Conservation (phyloP, 805 yeast genomes). For the Torulaspora microellipsoides region DNA sequence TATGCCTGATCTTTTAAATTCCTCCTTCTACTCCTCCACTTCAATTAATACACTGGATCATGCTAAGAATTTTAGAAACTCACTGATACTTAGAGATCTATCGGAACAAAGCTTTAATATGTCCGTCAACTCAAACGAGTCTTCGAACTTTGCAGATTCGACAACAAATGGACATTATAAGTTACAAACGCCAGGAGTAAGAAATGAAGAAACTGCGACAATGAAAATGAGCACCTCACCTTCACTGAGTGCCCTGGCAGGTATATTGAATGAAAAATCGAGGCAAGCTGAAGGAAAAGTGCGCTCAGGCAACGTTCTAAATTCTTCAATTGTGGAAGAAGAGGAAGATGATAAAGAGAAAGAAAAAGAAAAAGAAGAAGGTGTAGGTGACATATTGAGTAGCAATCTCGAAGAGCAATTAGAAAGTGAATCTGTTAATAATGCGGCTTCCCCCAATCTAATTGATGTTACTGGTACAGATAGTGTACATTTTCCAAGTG, state of each 20-base stretch:
- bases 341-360: constrained; percentile 18
- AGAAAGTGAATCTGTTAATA: neutral
- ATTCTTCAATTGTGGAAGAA: constrained; percentile 22
- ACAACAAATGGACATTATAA: neutral
- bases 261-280: constrained; percentile 37
- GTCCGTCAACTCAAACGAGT: constrained; percentile 4
- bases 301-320: constrained; percentile 14
- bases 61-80: constrained; percentile 33
- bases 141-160: constrained; percentile 3
- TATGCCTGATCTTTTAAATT: constrained; percentile 19
- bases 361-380: neutral
- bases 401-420: neutral
- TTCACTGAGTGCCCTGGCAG: constrained; percentile 41
- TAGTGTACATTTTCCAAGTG: constrained; percentile 10
- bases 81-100: constrained; percentile 29
- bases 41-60: constrained; percentile 31
- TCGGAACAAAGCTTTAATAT: constrained; percentile 17
- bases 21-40: constrained; percentile 30
- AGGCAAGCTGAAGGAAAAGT: constrained; percentile 28
- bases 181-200: neutral
- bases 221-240: constrained; percentile 42
- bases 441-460: constrained; percentile 33
- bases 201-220: constrained; percentile 20
- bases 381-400: neutral
- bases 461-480: constrained; percentile 35